Percentiles rank a stretch among this genome's conserved stretches.
Conservation (phyloP, 2,329 filamentous ascomycete species). For the Colletotrichum lindemuthianum region DNA sequence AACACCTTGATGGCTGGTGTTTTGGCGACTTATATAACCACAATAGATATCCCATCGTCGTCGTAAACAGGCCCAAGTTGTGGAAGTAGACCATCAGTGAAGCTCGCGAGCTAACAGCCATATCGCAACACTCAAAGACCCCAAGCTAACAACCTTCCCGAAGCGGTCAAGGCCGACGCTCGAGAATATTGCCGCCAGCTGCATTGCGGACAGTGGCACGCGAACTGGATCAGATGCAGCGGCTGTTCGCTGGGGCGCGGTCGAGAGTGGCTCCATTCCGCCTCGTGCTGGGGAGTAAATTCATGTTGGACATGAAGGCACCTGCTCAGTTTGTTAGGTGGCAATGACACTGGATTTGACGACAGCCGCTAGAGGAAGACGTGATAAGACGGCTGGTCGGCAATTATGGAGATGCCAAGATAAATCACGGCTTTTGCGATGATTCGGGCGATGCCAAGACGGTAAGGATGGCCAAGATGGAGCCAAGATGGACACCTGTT, state of each 20-base stretch:
- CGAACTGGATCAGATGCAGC: conserved; percentile 19
- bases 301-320: neutral
- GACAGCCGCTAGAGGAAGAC: conserved; percentile 15
- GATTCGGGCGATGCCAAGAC: conserved; percentile 28
- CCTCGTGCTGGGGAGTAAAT: conserved; percentile 4
- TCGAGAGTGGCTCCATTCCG: conserved; percentile 4
- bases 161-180: conserved; percentile 16
- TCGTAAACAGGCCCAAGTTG: too few species aligned
- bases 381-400: conserved; percentile 21
- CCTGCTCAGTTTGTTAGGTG: conserved; percentile 22
- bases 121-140: neutral
- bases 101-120: neutral
- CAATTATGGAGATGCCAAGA: conserved; percentile 24
- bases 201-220: neutral
- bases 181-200: neutral
- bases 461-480: conserved; percentile 20
- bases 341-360: conserved; percentile 10
- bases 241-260: neutral
- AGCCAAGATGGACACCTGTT: conserved; percentile 21
- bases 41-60: neutral
- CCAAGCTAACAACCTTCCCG: conserved; percentile 25
- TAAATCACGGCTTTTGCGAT: conserved; percentile 29
- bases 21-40: conserved; percentile 22
- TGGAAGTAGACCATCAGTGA: too few species aligned
- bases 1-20: conserved; percentile 26